Percentiles rank a stretch among this genome's conserved stretches.
These are phyloP conservation scores for Aspergillus cristatus DNA, from an alignment of 495 filamentous ascomycete species.

Conservation along the genomic window DNA sequence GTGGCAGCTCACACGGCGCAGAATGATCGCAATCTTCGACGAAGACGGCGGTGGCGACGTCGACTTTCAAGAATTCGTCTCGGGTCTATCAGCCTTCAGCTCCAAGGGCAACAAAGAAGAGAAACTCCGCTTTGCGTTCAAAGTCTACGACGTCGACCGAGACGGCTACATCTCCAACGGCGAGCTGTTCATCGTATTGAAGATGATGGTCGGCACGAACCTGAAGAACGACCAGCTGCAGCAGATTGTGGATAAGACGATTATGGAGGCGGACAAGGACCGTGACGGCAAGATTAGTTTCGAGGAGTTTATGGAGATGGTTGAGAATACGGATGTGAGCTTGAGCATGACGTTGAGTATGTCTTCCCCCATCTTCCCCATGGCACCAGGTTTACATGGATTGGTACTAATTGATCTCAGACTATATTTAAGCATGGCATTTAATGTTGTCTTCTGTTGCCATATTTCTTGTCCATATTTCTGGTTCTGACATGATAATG, in stretches of 20 bases:
- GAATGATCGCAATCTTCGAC: slow-evolving; percentile 99
- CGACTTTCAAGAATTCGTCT: slow-evolving; percentile 99
- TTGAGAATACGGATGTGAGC: slow-evolving; percentile 93
- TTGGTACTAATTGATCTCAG: slow-evolving; percentile 19
- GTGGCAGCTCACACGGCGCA: slow-evolving; percentile 28
- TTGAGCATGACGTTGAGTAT: slow-evolving; percentile 97
- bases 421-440: slow-evolving; percentile 20
- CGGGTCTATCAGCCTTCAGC: slow-evolving; percentile 87
- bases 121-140: slow-evolving; percentile 96
- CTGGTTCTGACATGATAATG: too few species aligned
- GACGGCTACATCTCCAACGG: slow-evolving; percentile 99
- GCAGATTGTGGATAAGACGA: slow-evolving; percentile 95
- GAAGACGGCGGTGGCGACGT: slow-evolving; percentile 97
- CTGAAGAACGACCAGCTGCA: slow-evolving; percentile 98
- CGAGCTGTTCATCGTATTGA: slow-evolving; percentile 97
- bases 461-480: too few species aligned
- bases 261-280: slow-evolving; percentile 98
- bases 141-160: slow-evolving; percentile 98
- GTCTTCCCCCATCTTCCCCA: slow-evolving; percentile 19
- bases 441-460: too few species aligned
- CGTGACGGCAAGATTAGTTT: slow-evolving; percentile 98
- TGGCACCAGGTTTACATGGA: neutral
- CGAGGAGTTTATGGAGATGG: slow-evolving; percentile 98
- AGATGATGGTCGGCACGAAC: slow-evolving; percentile 99
- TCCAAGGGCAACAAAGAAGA: slow-evolving; percentile 99